Percentiles rank a stretch among this genome's conserved stretches.
Evolutionary conservation across 805 yeast species (phyloP).

Genomic region (Wickerhamiella allomyrinae): DNA sequence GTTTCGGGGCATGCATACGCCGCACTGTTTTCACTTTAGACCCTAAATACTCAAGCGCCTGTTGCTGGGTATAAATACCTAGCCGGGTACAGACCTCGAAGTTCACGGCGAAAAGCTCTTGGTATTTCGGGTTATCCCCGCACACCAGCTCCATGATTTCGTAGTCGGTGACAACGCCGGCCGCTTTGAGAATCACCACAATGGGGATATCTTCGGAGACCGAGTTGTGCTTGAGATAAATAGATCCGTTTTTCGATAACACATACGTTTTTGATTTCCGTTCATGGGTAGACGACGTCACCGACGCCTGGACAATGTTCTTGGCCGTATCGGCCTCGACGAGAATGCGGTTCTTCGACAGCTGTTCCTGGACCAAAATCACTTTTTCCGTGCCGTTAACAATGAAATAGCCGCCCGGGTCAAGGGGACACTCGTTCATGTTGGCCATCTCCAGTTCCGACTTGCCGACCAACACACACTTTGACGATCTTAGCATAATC

Average conservation of each 20-base stretch:
- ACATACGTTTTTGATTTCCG: slow-evolving; percentile 95
- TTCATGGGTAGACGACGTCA: slow-evolving; percentile 95
- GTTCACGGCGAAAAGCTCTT: slow-evolving; percentile 82
- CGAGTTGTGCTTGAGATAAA: slow-evolving; percentile 88
- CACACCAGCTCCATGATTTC: slow-evolving; percentile 91
- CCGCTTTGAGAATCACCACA: slow-evolving; percentile 83
- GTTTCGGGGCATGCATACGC: slow-evolving; percentile 68
- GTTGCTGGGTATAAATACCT: slow-evolving; percentile 80
- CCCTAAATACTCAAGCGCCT: slow-evolving; percentile 86
- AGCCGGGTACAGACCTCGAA: slow-evolving; percentile 84
- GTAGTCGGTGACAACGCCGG: slow-evolving; percentile 81
- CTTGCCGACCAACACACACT: slow-evolving; percentile 72
- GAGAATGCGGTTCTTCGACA: slow-evolving; percentile 91
- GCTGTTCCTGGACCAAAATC: slow-evolving; percentile 89
- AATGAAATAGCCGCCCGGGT: slow-evolving; percentile 97
- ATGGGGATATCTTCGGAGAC: slow-evolving; percentile 92
- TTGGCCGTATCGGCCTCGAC: slow-evolving; percentile 96
- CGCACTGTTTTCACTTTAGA: slow-evolving; percentile 83
- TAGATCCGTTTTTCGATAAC: slow-evolving; percentile 76
- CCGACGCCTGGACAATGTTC: slow-evolving; percentile 90
- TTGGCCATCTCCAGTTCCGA: slow-evolving; percentile 75
- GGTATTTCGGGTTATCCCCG: slow-evolving; percentile 77
- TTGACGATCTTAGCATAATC: slow-evolving; percentile 88
- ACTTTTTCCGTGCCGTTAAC: slow-evolving; percentile 98
- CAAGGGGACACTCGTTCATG: slow-evolving; percentile 87